Base-by-base conservation (phyloP, 257 asterid genomes). In the Anisodus acutangulus region DNA sequence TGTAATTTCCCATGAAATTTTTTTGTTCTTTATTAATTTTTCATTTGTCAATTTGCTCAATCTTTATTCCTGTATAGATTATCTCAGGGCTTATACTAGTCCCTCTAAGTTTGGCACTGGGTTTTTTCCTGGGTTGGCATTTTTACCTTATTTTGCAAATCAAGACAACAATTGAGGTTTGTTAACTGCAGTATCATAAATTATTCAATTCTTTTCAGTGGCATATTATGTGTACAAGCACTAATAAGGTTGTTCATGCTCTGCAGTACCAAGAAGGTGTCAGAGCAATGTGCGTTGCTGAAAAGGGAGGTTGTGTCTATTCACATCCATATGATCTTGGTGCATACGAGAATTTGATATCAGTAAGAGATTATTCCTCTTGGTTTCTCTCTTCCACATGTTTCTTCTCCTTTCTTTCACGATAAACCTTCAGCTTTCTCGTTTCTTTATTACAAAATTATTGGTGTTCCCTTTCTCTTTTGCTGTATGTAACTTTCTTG, bases 121-220 rank as follows among this genome's bases (percentile, higher is more conserved):
- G 93, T 54, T 86, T 89, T 85, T 92, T 95, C 58, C 88, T 94
- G 31, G 81, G 93, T 71, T 95, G 99, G 99, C 95, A 93, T 85
- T 83, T 93, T 79, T 91, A 93, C 87, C 95, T 95, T 71, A 83
- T 93, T 79, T 41, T 89, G 83, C 93, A 90, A 71, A 94, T 94
- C 90, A 94, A 95, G 89, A 93, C 99, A 35, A 94, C 98, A 12
- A 95, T 95, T 66, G 98, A 95, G 97, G 99, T 95, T 31, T 83
- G 84, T 68, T 16, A 45, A 67, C 37, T 35, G 82, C 43, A 85
- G 85, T 5, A 62, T 16, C 12, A 3, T 69, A 12, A 54, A 82
- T 83, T 12, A 5, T 55, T 76, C 70, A 80, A 4, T 39, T 80
- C 37, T 60, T 57, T 17, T 54, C 64, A 5, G 39, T 47, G 41